Evolutionary conservation across 257 asterid genomes (phyloP), one percentile per base, ranked within the genome.

Genomic region (Mitragyna speciosa): DNA sequence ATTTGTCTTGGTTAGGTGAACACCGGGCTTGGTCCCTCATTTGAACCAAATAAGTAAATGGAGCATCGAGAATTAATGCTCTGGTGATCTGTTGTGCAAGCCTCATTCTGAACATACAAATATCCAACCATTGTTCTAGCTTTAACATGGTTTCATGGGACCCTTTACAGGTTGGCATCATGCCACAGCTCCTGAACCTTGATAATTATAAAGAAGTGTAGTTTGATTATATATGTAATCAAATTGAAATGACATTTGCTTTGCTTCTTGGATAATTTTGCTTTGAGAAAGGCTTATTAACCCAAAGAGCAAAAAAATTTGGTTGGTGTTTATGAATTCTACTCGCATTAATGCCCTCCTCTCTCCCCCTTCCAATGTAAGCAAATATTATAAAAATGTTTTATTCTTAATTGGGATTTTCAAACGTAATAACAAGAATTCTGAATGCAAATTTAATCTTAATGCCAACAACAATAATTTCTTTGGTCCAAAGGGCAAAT

Each of bases 181-280:
- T 26, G 33, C 70, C 78, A 61, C 73, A 79, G 49, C 66, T 47
- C 82, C 59, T 30, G 41, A 31, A 59, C 17, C 17, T 67, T 77
- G 31, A 52, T 9, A 8, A 64, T 5, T 11, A 14, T 43, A 2
- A 49, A 31, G 19, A 78, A 54, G 24, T 41, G 5, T 12, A 14
- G 7, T 31, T 19, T 24, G n/a, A 22, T 14, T 22, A 12, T 71
- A 26, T 10, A 70, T 48, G 33, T 7, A 24, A 45, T 31, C 24
- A 69, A 43, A 36, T 4, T 69, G 61, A n/a, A 11, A 6, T 26
- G 56, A 78, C 69, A 24, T 59, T 59, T 9, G 31, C 10, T 12
- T 28, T 12, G 8, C 70, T 64, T 41, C 22, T 30, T 36, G 70
- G 20, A 1, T 16, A 16, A 26, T 26, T 71, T 71, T 47, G 2